Conservation (phyloP, 2,329 filamentous ascomycete species). For the Penicillium sp. region DNA sequence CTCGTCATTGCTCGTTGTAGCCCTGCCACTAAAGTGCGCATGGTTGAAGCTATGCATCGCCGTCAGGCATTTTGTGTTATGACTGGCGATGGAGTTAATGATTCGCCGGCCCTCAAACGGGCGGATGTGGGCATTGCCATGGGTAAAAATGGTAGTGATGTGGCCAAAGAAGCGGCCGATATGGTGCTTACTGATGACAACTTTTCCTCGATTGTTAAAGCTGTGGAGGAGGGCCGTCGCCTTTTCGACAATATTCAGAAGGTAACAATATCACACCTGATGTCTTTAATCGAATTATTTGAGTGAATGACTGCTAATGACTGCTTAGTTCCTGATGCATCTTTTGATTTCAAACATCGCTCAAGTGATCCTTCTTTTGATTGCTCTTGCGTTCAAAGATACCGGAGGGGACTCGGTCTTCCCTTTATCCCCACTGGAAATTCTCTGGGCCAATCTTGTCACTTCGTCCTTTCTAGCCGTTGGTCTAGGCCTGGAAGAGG, state of each 20-base stretch:
- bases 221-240: conserved; percentile 79
- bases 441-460: conserved; percentile 91
- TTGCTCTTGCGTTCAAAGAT: conserved; percentile 82
- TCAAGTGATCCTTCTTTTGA: conserved; percentile 78
- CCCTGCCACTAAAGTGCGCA: conserved; percentile 83
- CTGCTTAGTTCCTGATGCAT: conserved; percentile 69
- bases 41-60: conserved; percentile 85
- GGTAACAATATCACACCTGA: conserved; percentile 8
- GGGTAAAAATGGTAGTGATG: conserved; percentile 81
- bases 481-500: conserved; percentile 78
- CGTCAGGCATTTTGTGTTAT: conserved; percentile 78
- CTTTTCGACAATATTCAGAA: conserved; percentile 92
- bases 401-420: conserved; percentile 73
- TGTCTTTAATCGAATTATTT: conserved; percentile 33
- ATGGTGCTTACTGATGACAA: conserved; percentile 73
- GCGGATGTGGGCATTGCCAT: conserved; percentile 89
- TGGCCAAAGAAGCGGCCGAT: conserved; percentile 78
- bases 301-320: not conserved
- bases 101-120: conserved; percentile 77
- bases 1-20: conserved; percentile 83
- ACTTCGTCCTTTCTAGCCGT: conserved; percentile 86
- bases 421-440: conserved; percentile 80
- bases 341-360: conserved; percentile 80
- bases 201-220: conserved; percentile 82
- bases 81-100: conserved; percentile 89